These are phyloP conservation scores for Fusarium albidum DNA, from an alignment of 2,329 filamentous ascomycete genomes.

Conservation along the genomic window DNA sequence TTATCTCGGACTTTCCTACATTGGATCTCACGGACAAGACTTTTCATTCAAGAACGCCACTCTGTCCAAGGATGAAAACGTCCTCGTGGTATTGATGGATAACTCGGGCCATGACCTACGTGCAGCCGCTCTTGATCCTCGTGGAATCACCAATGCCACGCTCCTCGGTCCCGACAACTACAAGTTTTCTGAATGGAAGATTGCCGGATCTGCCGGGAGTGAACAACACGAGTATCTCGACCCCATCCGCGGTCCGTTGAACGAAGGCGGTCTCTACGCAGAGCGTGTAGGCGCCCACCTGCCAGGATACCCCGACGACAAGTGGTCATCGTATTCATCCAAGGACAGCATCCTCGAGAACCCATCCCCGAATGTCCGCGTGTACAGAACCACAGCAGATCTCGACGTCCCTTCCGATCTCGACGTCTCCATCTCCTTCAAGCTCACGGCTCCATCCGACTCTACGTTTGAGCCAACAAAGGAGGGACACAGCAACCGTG, in stretches of 20 bases:
- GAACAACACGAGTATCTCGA: constrained; percentile 62
- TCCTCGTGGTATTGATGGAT: constrained; percentile 65
- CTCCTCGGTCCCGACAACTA: constrained; percentile 50
- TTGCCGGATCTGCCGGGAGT: constrained; percentile 63
- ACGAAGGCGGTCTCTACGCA: constrained; percentile 66
- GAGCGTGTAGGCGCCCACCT: constrained; percentile 68
- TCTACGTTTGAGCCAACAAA: constrained; percentile 47
- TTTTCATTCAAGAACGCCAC: constrained; percentile 61
- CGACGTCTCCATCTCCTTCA: constrained; percentile 65
- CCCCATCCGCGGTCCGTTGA: constrained; percentile 61
- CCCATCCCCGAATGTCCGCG: constrained; percentile 58
- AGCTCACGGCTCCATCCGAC: constrained; percentile 54
- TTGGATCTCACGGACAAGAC: constrained; percentile 46
- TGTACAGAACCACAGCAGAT: constrained; percentile 62
- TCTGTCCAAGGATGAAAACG: constrained; percentile 51
- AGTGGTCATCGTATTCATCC: constrained; percentile 48
- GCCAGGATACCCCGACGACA: constrained; percentile 59
- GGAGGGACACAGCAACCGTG: constrained; percentile 45
- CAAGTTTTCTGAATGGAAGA: constrained; percentile 62
- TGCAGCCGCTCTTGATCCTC: constrained; percentile 54
- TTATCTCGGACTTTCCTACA: constrained; percentile 57
- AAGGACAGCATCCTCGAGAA: constrained; percentile 50
- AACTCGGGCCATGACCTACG: constrained; percentile 67
- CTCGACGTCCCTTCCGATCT: constrained; percentile 59
- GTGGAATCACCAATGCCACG: constrained; percentile 62